These are phyloP conservation scores for Melampsora larici-populina DNA, from an alignment of 1,284 basidiomycete species.

Conservation along the genomic window DNA sequence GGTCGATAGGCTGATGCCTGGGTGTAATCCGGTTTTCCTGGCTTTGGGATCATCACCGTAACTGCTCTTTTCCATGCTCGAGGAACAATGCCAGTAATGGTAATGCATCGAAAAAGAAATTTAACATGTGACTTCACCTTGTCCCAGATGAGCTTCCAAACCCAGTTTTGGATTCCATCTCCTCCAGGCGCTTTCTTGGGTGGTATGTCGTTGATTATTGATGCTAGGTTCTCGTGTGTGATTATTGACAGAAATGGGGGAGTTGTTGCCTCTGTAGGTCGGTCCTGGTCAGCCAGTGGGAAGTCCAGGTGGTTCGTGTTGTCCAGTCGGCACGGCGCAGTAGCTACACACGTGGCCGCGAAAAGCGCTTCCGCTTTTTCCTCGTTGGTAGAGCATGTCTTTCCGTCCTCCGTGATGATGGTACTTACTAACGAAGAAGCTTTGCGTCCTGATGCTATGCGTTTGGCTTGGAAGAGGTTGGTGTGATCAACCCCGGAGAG, in stretches of 20 bases:
- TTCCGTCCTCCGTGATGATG: not conserved
- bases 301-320: not conserved
- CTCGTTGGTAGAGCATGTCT: not conserved
- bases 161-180: not conserved
- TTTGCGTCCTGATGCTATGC: too few species aligned
- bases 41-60: constrained; percentile 18
- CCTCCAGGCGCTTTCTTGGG: not conserved
- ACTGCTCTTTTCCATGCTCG: constrained; percentile 2
- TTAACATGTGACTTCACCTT: too few species aligned
- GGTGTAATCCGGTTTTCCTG: constrained; percentile 10
- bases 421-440: not conserved
- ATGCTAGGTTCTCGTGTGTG: not conserved
- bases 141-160: not conserved
- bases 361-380: not conserved
- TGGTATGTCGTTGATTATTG: not conserved
- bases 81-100: constrained; percentile 4
- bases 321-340: not conserved
- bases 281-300: not conserved
- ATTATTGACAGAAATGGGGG: too few species aligned
- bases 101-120: too few species aligned
- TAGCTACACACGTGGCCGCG: not conserved
- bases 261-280: not conserved
- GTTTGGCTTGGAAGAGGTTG: too few species aligned
- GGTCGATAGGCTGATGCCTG: not conserved
- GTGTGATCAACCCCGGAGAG: too few species aligned